Evolutionary conservation across 495 filamentous ascomycete species (phyloP), one percentile per base, ranked within the genome.

Genomic region (Aspergillus wentii): DNA sequence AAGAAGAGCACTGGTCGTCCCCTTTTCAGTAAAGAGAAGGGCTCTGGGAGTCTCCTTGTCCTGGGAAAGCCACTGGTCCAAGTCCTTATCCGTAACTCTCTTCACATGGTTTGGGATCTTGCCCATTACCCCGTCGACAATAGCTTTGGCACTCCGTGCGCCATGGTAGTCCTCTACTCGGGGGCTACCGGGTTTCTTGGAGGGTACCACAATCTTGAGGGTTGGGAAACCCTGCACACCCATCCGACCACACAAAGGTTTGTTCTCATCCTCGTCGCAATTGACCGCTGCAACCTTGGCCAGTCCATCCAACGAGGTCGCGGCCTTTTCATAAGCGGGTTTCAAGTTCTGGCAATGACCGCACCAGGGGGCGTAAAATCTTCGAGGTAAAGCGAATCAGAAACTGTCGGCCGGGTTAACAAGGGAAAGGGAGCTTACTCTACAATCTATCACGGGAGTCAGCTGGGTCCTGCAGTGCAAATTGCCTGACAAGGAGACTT

Each of bases 191-290:
- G 77, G 66, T 57, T 85, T 88, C 61, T 89, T 91, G 34, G 78
- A 78, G 0, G 92, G 94, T 27, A 78, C 80, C 46, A 97, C 77
- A 40, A 95, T 91, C 74, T 99, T 99, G 38, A 99, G 70, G 1
- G 92, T 97, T 2, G 92, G 92, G 71, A 96, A 99, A 28, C 92
- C 92, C 66, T 95, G 75, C 16, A 99, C 81, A 31, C 91, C 92
- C 80, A 96, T 87, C 35, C 68, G 62, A 26, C 85, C 79, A 61
- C 92, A 99, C 50, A 97, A 76, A 3, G 73, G 69, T 62, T 97
- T 97, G 71, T 99, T 99, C 35, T 71, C 69, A 27, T 97, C 94
- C 17, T 94, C 89, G 48, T 97, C 92, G 64, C 92, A 99, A 60
- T 99, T 86, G 47, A 99, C 72, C 21, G 92, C 92, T 9, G 85